Base-by-base conservation (phyloP, 2,329 filamentous ascomycete genomes). In the Elsinoe fawcettii region DNA sequence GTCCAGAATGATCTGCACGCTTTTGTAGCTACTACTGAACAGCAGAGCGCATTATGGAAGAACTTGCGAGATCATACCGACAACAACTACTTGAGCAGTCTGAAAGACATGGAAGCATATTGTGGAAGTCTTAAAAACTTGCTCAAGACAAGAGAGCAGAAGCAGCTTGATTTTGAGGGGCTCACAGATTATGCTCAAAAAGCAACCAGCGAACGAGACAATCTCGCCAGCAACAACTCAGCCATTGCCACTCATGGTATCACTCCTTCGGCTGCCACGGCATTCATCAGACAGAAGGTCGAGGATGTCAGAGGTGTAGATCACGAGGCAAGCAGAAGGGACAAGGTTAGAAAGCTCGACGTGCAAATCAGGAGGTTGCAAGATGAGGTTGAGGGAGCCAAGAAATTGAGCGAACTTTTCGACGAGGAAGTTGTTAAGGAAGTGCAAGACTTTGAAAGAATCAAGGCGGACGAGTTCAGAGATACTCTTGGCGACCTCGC, bases 281-380 rank as follows among this genome's bases (percentile, higher is more conserved):
- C 88, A 3, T 97, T 96, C 75, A 81, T 99, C 63, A 87, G 91
- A 44, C 86, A 87, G 69, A 97, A 97, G 73, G 87, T 99, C 66
- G 93, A 99, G 72, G 93, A 99, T 68, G 91, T 96, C 61, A 85
- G 93, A 16, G 93, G 93, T 12, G 91, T 99, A 3, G 93, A 99
- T 71, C 93, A 97, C 73, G 93, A 97, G 70, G 89, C 95, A 66
- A 85, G 87, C 12, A 85, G 91, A 1, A 83, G 91, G 12, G 92
- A 97, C 70, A 83, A 92, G 27, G 81, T 92, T 54, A 84, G 93
- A 59, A 95, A 93, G 72, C 80, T 97, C 3, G 93, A 99, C 72
- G 79, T 97, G 51, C 85, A 90, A 63, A 96, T 99, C 64, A 90
- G 96, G 65, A 88, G 95, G 67, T 79, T 99, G 39, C 96, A 90